These are phyloP conservation scores for Scleromitrula shiraiana DNA, from an alignment of 2,329 filamentous ascomycete species.

Conservation along the genomic window DNA sequence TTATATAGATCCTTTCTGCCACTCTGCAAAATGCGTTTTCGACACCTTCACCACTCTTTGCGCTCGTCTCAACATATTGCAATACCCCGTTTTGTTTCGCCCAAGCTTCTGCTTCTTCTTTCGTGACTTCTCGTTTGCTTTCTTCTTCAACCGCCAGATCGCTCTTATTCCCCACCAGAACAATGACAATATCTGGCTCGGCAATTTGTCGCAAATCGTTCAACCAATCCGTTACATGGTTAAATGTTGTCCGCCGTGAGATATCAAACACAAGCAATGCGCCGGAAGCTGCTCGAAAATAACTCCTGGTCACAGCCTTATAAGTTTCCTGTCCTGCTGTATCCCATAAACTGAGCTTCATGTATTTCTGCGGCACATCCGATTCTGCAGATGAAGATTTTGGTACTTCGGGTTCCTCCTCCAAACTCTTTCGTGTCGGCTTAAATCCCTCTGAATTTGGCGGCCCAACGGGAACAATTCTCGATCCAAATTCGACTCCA, in stretches of 20 bases:
- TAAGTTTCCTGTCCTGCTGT: constrained; percentile 97
- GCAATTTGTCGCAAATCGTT: constrained; percentile 91
- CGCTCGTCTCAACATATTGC: constrained; percentile 91
- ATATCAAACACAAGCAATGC: constrained; percentile 93
- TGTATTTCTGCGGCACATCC: constrained; percentile 62
- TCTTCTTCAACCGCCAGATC: constrained; percentile 57
- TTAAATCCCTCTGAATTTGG: constrained; percentile 48
- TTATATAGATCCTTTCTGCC: constrained; percentile 90
- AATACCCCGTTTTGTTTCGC: constrained; percentile 77
- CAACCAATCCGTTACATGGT: constrained; percentile 86
- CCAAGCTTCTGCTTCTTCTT: constrained; percentile 83
- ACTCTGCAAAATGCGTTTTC: constrained; percentile 90
- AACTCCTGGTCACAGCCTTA: constrained; percentile 87
- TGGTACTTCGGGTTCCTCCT: constrained; percentile 20
- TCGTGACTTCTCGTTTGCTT: constrained; percentile 71
- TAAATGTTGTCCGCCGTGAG: constrained; percentile 74
- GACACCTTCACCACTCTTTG: constrained; percentile 91
- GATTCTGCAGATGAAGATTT: constrained; percentile 39
- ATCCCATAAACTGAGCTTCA: constrained; percentile 94
- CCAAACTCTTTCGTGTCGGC: constrained; percentile 36
- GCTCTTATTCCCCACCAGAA: constrained; percentile 91
- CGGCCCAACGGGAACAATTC: constrained; percentile 84
- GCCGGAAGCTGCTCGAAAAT: constrained; percentile 60
- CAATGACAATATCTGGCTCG: constrained; percentile 88
- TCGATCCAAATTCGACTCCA: constrained; percentile 92